phyloP scores from a whole-genome alignment of 2,329 filamentous ascomycete species.

The Diaporthe nobilis region DNA sequence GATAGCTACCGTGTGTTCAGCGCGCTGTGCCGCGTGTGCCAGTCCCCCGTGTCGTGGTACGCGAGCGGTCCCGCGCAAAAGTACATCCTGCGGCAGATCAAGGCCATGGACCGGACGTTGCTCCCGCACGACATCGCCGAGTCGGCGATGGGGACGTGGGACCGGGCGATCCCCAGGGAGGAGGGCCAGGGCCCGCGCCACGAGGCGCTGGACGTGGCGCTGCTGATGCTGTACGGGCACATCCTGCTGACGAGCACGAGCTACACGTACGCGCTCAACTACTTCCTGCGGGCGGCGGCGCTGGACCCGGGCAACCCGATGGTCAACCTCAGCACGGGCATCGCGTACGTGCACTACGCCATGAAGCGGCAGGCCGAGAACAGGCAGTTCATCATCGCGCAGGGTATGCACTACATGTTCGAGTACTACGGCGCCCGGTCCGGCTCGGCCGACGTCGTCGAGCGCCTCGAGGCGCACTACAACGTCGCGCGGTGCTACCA shows the following conservation, averaged over 20 bases:
- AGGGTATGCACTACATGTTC: conserved; percentile 86
- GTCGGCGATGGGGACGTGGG: conserved; percentile 49
- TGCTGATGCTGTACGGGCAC: conserved; percentile 91
- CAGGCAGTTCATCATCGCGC: conserved; percentile 86
- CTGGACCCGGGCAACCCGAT: conserved; percentile 83
- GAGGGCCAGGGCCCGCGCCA: conserved; percentile 50
- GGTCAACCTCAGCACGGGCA: conserved; percentile 84
- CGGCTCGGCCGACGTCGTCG: conserved; percentile 49
- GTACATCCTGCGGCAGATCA: conserved; percentile 91
- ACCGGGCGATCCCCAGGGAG: conserved; percentile 41
- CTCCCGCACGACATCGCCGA: conserved; percentile 65
- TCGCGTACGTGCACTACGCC: conserved; percentile 89
- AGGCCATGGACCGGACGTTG: conserved; percentile 83
- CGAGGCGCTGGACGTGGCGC: conserved; percentile 76
- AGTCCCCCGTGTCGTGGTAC: conserved; percentile 82
- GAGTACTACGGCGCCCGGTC: conserved; percentile 77
- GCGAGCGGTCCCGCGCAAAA: conserved; percentile 88
- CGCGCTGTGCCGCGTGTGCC: conserved; percentile 81
- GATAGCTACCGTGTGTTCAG: conserved; percentile 89
- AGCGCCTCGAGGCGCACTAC: conserved; percentile 83
- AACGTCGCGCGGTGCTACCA: conserved; percentile 85
- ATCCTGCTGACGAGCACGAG: conserved; percentile 88
- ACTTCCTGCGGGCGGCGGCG: conserved; percentile 84
- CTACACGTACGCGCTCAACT: conserved; percentile 84
- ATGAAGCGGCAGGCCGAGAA: conserved; percentile 93